Evolutionary conservation across 495 filamentous ascomycete species (phyloP), one percentile per base, ranked within the genome.

Genomic region (Tuber indicum): DNA sequence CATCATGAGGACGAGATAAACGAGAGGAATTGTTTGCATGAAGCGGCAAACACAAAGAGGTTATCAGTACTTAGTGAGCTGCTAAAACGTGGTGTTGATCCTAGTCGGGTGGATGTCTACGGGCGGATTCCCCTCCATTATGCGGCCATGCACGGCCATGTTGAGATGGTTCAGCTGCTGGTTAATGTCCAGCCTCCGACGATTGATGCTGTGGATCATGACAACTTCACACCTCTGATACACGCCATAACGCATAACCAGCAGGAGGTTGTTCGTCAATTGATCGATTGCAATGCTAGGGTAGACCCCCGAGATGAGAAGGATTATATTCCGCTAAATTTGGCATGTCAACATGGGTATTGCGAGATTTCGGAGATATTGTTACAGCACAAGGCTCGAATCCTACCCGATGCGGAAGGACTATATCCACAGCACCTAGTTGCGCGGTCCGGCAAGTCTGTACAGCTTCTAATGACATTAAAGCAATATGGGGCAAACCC

Each of bases 371-470:
- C 94, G 36, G 89, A 92, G 81, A 88, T 96, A 74, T 88, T 99
- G 6, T 88, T 99, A 42, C 90, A 93, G 82, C 89, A 91, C 73
- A 88, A 90, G 10, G 93, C 95, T 19, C 86, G 86, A 72, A 89
- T 99, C 74, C 86, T 97, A 17, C 91, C 96, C 16, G 96, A 99
- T 85, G 96, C 96, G 1, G 96, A 98, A 86, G 96, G 96, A 1
- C 88, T 99, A 9, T 98, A 93, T 84, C 96, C 96, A n/a, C 96
- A 99, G 82, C 96, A 99, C 85, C 90, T 98, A 75, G 95, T 98
- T 16, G 96, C 96, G 23, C 89, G 96, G 43, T 96, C 94, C 71
- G 94, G 94, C 8, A 90, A 92, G 80, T 92, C 89, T 1, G 92
- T 93, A 8, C 86, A 92, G 66, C 87, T 97, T 43, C 86, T 99